Conservation (phyloP, 176 grass and related monocot genomes). For the Carex littledalei region DNA sequence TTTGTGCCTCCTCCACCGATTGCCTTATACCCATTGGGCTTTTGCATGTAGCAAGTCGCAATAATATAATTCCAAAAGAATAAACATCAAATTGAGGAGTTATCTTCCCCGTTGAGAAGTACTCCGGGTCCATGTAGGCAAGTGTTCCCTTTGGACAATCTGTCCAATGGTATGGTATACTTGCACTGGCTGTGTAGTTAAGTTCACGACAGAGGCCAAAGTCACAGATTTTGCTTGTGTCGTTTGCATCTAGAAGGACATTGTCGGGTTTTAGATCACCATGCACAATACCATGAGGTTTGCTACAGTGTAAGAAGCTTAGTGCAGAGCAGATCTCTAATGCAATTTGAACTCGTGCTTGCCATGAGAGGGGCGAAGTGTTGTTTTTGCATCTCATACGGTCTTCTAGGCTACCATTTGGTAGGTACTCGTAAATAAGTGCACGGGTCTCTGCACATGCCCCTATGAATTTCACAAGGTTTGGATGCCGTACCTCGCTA, state of each 20-base stretch:
- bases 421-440: conserved; percentile 53
- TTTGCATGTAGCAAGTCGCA: too few relatives aligned
- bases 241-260: conserved; percentile 43
- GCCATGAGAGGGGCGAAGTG: conserved; percentile 36
- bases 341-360: conserved; percentile 32
- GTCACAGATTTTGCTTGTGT: conserved; percentile 32
- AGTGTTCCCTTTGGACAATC: conserved; percentile 35
- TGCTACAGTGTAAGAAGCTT: conserved; percentile 40
- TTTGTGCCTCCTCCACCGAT: too few relatives aligned
- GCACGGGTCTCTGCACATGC: conserved; percentile 37
- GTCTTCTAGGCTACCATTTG: conserved; percentile 65
- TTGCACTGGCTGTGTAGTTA: conserved; percentile 16
- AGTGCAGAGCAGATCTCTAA: conserved; percentile 41
- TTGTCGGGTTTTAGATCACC: conserved; percentile 46
- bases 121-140: conserved; percentile 49
- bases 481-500: neutral
- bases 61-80: conserved; percentile 35
- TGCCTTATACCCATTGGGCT: too few relatives aligned
- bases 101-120: conserved; percentile 30
- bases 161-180: conserved; percentile 5
- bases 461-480: conserved; percentile 51
- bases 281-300: conserved; percentile 44
- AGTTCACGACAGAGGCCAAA: conserved; percentile 42
- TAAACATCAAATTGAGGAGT: conserved; percentile 47
- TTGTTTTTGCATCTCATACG: neutral